Evolutionary conservation across 495 filamentous ascomycete genomes (phyloP), one percentile per base, ranked within the genome.

Genomic region (Sporormia fimetaria): DNA sequence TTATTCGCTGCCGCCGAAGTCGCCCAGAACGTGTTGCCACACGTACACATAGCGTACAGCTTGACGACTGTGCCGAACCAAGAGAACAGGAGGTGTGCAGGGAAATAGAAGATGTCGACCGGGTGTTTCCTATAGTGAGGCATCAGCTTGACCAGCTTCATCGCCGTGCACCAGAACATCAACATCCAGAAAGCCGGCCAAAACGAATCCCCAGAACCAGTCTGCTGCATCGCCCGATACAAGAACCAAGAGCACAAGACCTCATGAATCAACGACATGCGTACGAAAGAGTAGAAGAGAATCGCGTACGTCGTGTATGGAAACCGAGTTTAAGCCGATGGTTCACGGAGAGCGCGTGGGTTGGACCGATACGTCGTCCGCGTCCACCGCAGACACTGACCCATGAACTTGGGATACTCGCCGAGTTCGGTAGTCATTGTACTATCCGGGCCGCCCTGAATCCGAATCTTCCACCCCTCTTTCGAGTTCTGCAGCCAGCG

Each of bases 361-460:
- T 88, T 87, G 60, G 80, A 83, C 49, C 82, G 67, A 78, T 78
- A 87, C 58, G 84, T 84, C 62, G 78, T 83, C 50, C 83, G 67
- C 16, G 80, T 80, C 83, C 83, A 88, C 20, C 83, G 73, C 6
- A 81, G 17, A 17, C 12, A 68, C 63, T 88, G 83, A 56, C 75
- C 76, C 37, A 87, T 6, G 20, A 35, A 40, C 23, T 7, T 17
- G 6, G 33, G 33, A 4, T 14, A 36, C 23, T 40, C 23, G 7
- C 81, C 37, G 85, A 62, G 2, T 78, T 84, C 6, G 8, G 83
- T 88, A 57, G 79, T 67, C 33, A 88, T 72, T 57, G 83, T 75
- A 18, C 78, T 78, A 47, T 83, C 73, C 21, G 67, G 67, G 51
- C 82, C 73, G 57, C 82, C 81, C 61, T 88, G 82, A 52, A 84